phyloP scores from a whole-genome alignment of 176 grass and related monocot genomes.

The Aegilops longissima region DNA sequence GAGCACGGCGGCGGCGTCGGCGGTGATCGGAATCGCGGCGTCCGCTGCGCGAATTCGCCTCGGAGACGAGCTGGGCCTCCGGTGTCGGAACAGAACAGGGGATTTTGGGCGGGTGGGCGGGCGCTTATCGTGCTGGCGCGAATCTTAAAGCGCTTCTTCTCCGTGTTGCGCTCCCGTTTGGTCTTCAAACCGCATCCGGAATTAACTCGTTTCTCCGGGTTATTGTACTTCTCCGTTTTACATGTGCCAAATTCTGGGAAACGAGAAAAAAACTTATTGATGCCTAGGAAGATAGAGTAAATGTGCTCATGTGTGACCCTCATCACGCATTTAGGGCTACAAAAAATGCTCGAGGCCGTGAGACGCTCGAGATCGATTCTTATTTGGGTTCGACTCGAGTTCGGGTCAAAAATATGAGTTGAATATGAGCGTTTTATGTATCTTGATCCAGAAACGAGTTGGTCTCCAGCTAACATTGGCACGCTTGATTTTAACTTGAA shows the following conservation, averaged over 20 bases:
- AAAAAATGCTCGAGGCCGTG: no score
- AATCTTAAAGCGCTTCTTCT: conserved; percentile 32
- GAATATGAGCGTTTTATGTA: no score
- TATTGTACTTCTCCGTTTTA: not conserved
- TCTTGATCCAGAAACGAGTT: no score
- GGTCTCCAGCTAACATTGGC: no score
- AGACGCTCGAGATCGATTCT: no score
- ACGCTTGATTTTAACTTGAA: no score
- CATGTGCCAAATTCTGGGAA: not conserved
- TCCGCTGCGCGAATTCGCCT: not conserved
- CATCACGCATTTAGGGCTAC: no score
- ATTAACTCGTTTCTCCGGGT: not conserved
- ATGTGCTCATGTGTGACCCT: not conserved
- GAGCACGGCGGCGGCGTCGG: not conserved
- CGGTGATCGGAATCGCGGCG: conserved; percentile 36
- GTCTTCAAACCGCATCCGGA: not conserved
- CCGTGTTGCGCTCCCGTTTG: not conserved
- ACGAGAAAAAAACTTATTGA: not conserved
- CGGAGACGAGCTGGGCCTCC: not conserved
- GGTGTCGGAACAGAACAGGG: not conserved
- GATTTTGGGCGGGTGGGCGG: not conserved
- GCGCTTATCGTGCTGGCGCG: conserved; percentile 37
- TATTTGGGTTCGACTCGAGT: no score
- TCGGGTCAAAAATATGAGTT: no score
- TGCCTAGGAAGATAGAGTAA: not conserved